Evolutionary conservation across 176 grass and related monocot species (phyloP).

Genomic region (Calamus simplicifolius): DNA sequence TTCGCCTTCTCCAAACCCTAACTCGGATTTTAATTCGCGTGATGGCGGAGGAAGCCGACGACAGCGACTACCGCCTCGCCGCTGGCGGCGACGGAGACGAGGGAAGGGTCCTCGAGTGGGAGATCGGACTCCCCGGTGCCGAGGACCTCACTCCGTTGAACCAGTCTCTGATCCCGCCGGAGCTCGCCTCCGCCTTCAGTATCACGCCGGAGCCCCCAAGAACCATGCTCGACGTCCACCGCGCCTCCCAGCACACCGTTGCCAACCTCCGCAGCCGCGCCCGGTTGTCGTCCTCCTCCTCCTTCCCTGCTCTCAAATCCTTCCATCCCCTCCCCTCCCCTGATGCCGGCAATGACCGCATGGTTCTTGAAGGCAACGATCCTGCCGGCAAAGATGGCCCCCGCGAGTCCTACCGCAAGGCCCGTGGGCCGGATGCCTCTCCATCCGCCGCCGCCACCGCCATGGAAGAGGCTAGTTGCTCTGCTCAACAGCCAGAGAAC

Average conservation of each 20-base stretch:
- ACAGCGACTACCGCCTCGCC: slow-evolving; percentile 14
- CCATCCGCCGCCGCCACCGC: neutral
- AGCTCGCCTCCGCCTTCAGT: slow-evolving; percentile 62
- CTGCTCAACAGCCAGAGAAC: neutral
- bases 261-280: slow-evolving; percentile 38
- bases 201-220: slow-evolving; percentile 67
- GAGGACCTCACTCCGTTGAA: slow-evolving; percentile 66
- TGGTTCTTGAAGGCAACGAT: neutral
- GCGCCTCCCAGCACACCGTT: slow-evolving; percentile 52
- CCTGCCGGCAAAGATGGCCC: neutral
- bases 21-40: neutral
- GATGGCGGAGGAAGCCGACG: slow-evolving; percentile 45
- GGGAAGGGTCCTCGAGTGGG: slow-evolving; percentile 60
- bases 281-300: slow-evolving; percentile 4
- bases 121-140: slow-evolving; percentile 38
- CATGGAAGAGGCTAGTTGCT: slow-evolving; percentile 31
- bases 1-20: neutral
- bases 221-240: slow-evolving; percentile 54
- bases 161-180: slow-evolving; percentile 56
- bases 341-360: neutral
- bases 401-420: neutral
- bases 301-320: slow-evolving; percentile 1
- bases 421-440: neutral
- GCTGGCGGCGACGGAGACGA: slow-evolving; percentile 10
- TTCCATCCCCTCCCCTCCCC: slow-evolving; percentile 8